Percentiles rank a stretch among this genome's conserved stretches.
These are phyloP conservation scores for Quercus tomentella DNA, from an alignment of 331 rosid species.

Conservation along the genomic window DNA sequence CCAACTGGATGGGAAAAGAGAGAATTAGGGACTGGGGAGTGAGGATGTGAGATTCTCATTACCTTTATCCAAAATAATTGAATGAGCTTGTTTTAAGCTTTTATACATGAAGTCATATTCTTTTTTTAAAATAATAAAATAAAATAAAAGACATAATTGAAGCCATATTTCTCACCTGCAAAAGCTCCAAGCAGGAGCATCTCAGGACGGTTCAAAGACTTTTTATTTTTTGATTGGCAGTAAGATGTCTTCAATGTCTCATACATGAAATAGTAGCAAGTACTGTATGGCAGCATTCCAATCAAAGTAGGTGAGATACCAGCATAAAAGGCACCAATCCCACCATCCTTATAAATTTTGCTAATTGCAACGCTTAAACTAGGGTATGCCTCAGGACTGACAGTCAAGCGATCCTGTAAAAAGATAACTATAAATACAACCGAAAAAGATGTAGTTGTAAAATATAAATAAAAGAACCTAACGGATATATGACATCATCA, in stretches of 20 bases:
- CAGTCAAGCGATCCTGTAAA: conserved; percentile 81
- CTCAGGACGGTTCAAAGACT: conserved; percentile 77
- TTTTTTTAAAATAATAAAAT: too few species aligned
- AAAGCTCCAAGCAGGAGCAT: conserved; percentile 89
- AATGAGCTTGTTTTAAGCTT: background rate
- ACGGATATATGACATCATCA: background rate
- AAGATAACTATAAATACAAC: conserved; percentile 17
- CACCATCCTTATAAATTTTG: conserved; percentile 82
- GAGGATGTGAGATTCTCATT: background rate
- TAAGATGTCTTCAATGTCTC: conserved; percentile 79
- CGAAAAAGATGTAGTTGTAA: background rate
- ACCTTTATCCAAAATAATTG: background rate
- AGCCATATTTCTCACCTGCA: conserved; percentile 54
- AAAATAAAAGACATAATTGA: background rate
- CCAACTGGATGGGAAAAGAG: background rate
- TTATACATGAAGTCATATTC: background rate
- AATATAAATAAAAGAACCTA: background rate
- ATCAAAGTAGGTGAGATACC: conserved; percentile 85
- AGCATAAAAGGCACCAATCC: conserved; percentile 80
- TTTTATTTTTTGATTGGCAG: conserved; percentile 60
- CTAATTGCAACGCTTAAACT: conserved; percentile 63
- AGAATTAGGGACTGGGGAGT: background rate
- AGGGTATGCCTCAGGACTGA: conserved; percentile 85
- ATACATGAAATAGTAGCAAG: conserved; percentile 93
- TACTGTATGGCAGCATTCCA: conserved; percentile 99